Base-by-base conservation (phyloP, 2,329 filamentous ascomycete genomes). In the Monosporascus sp. region DNA sequence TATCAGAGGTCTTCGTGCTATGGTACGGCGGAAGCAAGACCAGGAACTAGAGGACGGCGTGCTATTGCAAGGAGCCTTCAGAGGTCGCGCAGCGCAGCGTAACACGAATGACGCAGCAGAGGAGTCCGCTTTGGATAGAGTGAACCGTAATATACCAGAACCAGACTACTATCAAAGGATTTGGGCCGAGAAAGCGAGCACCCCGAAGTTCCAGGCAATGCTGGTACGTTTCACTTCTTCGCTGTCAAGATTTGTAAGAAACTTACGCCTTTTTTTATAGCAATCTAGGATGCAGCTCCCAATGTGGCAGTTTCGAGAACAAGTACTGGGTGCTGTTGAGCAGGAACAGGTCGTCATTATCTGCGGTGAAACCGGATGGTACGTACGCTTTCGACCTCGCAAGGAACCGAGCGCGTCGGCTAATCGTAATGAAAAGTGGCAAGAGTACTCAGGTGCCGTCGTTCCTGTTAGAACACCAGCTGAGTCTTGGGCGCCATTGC, bases 371-470 rank as follows among this genome's bases (percentile, higher is more conserved):
- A 99, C 94, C 3, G 94, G 94, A 61, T 97, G 88, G 79, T 81
- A 75, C 63, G 70, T 55, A 15, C 7, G 37, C 14, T 44, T 15
- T 15, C 49, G 50, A 50, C 48, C 22, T 9, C 5, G 24, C 14
- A 44, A 45, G n/a, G 48, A 40, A 45, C 48, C 7, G 20, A 35
- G 20, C 17, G 47, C 7, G n/a, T 26, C 28, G 44, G 51, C 61
- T 74, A 49, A 52, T 35, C 14, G 9, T 14, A 14, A 31, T 9
- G 3, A 22, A 58, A 49, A 78, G 86, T 68, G 94, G 94, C 59
- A 99, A 99, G 76, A 97, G 91, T 70, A 99, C 94, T 0, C 94
- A 99, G 65, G 88, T 97, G n/a, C 94, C 94, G 5, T 87, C 92
- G 0, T 97, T 95, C 66, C 82, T 99, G 51, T 77, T 99, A 7